Evolutionary conservation across 2,329 filamentous ascomycete genomes (phyloP), one percentile per base, ranked within the genome.

Genomic region (Pseudogymnoascus sp.): DNA sequence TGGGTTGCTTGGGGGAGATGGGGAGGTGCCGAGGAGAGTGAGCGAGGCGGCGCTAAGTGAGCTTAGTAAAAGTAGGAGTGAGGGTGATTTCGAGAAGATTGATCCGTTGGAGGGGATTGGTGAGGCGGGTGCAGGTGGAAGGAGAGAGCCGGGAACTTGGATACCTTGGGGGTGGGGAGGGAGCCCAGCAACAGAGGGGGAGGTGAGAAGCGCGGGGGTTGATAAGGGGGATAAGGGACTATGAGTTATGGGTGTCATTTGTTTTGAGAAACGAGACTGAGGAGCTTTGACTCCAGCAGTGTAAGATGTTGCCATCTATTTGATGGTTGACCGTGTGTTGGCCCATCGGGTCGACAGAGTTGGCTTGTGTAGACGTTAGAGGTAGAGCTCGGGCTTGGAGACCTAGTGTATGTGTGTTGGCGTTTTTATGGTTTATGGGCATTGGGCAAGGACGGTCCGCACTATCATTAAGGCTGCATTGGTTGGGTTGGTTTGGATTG

Each of bases 81-180:
- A 96, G 73, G 59, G 84, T 18, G 93, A 96, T 69, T 97, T 97
- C 72, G 92, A 96, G 72, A 90, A 91, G 73, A 90, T 96, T 68
- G 89, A 95, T 66, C 86, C 87, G 16, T 70, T 31, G 12, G 65
- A 65, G 25, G 63, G 66, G 61, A 34, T 76, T 25, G 66, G 69
- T 59, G 65, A 72, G 64, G 69, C 78, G 66, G 66, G 69, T 66
- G 64, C 68, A 65, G 63, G 67, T 65, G 60, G 71, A 64, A 59
- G 63, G 50, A 62, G 61, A 28, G 62, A 62, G 56, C 74, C 74
- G 66, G 76, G 77, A 1, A 72, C 75, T 4, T 82, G 80, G 80
- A 76, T 81, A 73, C 79, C 79, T 6, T 82, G 80, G 80, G 76
- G 75, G 62, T 82, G 79, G 79, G 71, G 73, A 10, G 60, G 61